These are phyloP conservation scores for Plasmodium adleri DNA, from an alignment of 169 alveolate genomes.

Conservation along the genomic window DNA sequence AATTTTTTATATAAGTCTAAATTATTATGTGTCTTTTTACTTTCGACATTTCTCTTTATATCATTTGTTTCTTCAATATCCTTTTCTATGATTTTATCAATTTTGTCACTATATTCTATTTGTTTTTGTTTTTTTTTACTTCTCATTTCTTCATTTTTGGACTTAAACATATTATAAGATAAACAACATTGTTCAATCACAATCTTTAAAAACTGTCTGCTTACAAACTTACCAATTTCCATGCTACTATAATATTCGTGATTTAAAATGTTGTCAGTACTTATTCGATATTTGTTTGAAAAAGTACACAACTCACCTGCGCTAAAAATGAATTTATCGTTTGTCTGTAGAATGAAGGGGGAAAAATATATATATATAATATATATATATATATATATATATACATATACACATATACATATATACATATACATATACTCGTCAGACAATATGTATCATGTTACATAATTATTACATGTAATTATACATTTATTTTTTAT, in stretches of 20 bases:
- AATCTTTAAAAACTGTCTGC: conserved; percentile 34
- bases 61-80: neutral
- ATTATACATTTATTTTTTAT: no score
- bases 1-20: conserved; percentile 24
- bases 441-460: neutral
- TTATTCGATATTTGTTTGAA: conserved; percentile 48
- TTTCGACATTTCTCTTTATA: neutral
- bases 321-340: conserved; percentile 56
- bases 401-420: neutral
- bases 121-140: neutral
- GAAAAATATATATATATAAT: neutral
- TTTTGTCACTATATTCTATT: neutral
- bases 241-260: conserved; percentile 54
- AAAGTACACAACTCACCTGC: conserved; percentile 66
- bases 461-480: no score
- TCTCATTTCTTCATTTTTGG: conserved; percentile 5
- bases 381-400: neutral
- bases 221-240: conserved; percentile 58
- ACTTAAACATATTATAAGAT: conserved; percentile 15
- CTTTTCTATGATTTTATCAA: neutral
- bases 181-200: conserved; percentile 7
- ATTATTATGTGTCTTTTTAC: neutral
- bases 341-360: conserved; percentile 17
- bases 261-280: conserved; percentile 20
- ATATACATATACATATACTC: neutral